Evolutionary conservation across 208 protist species (phyloP).

Genomic region (Trypanosoma platydactyli): DNA sequence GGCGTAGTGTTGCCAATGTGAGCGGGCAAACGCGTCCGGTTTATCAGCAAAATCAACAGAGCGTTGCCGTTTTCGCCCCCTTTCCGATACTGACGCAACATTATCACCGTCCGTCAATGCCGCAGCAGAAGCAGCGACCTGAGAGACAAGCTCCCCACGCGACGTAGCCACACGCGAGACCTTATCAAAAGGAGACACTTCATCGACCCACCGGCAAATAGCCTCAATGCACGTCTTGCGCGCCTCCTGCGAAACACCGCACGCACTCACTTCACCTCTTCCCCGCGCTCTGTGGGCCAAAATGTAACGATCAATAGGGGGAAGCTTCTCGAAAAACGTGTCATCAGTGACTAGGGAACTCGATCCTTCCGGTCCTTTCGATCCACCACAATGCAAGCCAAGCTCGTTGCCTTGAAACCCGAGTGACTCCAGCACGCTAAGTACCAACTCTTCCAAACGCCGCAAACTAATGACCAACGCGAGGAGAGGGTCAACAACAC

Average conservation of each 20-base stretch:
- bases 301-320: conserved; percentile 19
- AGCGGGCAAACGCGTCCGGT: not conserved
- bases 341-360: not conserved
- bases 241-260: conserved; percentile 5
- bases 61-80: not conserved
- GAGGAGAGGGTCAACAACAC: conserved; percentile 67
- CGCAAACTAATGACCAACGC: conserved; percentile 59
- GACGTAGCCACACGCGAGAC: conserved; percentile 1
- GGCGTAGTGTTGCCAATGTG: conserved; percentile 23
- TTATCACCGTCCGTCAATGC: too few species aligned
- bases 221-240: conserved; percentile 8
- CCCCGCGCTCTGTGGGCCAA: not conserved
- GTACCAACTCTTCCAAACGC: conserved; percentile 40
- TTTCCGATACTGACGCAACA: too few species aligned
- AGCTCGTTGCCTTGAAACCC: conserved; percentile 3
- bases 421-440: conserved; percentile 22
- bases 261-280: not conserved
- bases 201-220: conserved; percentile 27
- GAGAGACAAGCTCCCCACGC: conserved; percentile 6
- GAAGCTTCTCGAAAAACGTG: not conserved
- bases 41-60: not conserved
- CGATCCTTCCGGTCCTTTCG: not conserved
- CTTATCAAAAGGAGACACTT: not conserved
- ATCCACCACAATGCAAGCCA: not conserved
- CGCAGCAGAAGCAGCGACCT: too few species aligned